These are phyloP conservation scores for Copromyces sp. DNA, from an alignment of 495 filamentous ascomycete species.

Conservation along the genomic window DNA sequence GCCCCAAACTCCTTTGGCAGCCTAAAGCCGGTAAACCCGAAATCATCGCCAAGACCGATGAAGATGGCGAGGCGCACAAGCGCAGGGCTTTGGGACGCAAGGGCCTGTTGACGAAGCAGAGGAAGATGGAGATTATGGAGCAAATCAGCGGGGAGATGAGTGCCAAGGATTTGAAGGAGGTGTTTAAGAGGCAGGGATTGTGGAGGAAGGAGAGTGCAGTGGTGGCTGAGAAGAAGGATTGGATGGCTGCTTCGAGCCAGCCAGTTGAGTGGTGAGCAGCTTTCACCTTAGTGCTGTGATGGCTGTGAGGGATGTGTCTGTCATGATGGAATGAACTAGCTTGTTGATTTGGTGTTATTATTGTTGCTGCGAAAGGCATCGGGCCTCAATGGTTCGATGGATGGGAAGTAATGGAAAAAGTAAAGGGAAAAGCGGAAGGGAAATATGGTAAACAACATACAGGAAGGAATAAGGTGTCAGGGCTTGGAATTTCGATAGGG, in stretches of 20 bases:
- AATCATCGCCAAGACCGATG: not conserved
- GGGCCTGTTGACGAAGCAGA: slow-evolving; percentile 4
- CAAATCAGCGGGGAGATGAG: slow-evolving; percentile 8
- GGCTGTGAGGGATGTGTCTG: not conserved
- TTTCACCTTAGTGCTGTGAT: not conserved
- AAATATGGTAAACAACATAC: not conserved
- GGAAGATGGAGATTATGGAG: slow-evolving; percentile 13
- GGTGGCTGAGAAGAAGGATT: not conserved
- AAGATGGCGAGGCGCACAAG: slow-evolving; percentile 12
- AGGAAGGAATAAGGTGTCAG: not conserved
- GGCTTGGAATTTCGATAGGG: not conserved
- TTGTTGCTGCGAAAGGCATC: not conserved
- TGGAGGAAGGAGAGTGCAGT: slow-evolving; percentile 1
- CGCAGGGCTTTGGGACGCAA: slow-evolving; percentile 11
- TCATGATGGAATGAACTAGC: not conserved
- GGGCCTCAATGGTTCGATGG: not conserved
- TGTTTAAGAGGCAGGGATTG: slow-evolving; percentile 8
- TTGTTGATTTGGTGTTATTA: not conserved
- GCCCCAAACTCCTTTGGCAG: not conserved
- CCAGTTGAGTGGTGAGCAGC: not conserved
- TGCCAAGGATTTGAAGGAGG: not conserved
- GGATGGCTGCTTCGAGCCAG: not conserved
- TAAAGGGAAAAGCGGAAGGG: not conserved
- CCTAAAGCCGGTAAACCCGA: not conserved
- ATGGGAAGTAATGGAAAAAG: not conserved